Base-by-base conservation (phyloP, 495 filamentous ascomycete genomes). In the Aspergillus haitiensis region DNA sequence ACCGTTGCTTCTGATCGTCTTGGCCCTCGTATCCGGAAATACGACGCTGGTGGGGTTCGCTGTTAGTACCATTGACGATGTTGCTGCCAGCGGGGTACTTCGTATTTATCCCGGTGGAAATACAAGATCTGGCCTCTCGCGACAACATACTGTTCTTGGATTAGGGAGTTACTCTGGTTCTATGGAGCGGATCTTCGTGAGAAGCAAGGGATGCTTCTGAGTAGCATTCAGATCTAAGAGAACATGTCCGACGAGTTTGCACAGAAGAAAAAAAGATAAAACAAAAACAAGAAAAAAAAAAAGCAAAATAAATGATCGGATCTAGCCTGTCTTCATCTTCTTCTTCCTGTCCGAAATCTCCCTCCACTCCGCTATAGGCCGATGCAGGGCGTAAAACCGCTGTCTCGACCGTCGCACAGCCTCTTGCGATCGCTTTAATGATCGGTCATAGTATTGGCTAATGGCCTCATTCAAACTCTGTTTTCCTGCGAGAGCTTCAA, bases 321-420 rank as follows among this genome's bases (percentile, higher is more conserved):
- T 40, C 9, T 40, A 40, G 37, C n/a, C n/a, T 40, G 37, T 40
- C 11, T 10, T 0, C 51, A 54, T 54, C 35, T 37, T 58, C 55
- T 50, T 15, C 35, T 27, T 15, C 35, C 49, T 58, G 45, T 51
- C 35, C 16, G 44, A 31, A 32, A 58, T 58, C 35, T 58, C 55
- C 33, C 45, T 34, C 55, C 55, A 58, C 55, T 58, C 55, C 9
- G 45, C 40, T 36, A 58, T 58, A 9, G 55, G 55, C 18, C 55
- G 55, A 50, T 58, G 55, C 47, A 58, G 36, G 6, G 45, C 34
- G 40, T 51, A 58, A 33, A 58, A 58, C 45, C 55, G 48, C 55
- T 58, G 55, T 13, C 33, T 49, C 11, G 55, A 58, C 45, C 55
- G 32, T 36, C 35, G 37, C 45, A 58, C 55, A 31, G 55, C 55